Evolutionary conservation across 495 filamentous ascomycete genomes (phyloP).

Genomic region (Ramalina peruviana): DNA sequence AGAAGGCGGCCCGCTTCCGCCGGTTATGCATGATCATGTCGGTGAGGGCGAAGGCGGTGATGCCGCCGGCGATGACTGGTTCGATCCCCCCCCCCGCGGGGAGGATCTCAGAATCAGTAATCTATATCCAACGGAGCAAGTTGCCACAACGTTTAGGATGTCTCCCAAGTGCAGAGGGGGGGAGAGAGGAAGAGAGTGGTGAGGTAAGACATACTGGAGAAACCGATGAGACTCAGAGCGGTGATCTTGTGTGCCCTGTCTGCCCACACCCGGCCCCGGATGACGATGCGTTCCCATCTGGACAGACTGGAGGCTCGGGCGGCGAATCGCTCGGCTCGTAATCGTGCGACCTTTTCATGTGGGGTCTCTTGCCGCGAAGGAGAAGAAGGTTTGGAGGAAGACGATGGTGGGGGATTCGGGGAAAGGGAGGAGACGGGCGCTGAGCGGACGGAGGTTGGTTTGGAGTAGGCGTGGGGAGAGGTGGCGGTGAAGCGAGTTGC

Average conservation of each 20-base stretch:
- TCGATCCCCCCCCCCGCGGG: too few relatives aligned
- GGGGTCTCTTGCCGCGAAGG: slow-evolving; percentile 52
- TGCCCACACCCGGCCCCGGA: slow-evolving; percentile 55
- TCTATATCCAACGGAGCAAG: neutral
- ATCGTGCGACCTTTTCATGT: slow-evolving; percentile 72
- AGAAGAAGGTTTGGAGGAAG: neutral
- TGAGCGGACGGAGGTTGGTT: slow-evolving; percentile 27
- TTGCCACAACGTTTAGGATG: neutral
- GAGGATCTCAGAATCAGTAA: too few relatives aligned
- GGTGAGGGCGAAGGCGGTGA: slow-evolving; percentile 65
- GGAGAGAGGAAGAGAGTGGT: neutral
- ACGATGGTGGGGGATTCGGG: slow-evolving; percentile 6
- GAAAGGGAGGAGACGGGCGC: slow-evolving; percentile 15
- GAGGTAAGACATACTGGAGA: slow-evolving; percentile 49
- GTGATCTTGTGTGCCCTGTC: slow-evolving; percentile 73
- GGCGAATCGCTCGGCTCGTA: slow-evolving; percentile 64
- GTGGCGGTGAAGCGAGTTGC: slow-evolving; percentile 93
- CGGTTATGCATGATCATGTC: slow-evolving; percentile 87
- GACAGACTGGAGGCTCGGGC: slow-evolving; percentile 52
- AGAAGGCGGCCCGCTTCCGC: slow-evolving; percentile 50
- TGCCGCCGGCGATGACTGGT: slow-evolving; percentile 53
- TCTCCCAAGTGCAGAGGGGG: neutral
- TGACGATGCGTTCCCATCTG: slow-evolving; percentile 54
- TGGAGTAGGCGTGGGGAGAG: slow-evolving; percentile 71
- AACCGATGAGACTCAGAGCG: slow-evolving; percentile 58